Percentiles rank a stretch among this genome's conserved stretches.
phyloP scores from a whole-genome alignment of 2,329 filamentous ascomycete species.

The Diatrype stigma region DNA sequence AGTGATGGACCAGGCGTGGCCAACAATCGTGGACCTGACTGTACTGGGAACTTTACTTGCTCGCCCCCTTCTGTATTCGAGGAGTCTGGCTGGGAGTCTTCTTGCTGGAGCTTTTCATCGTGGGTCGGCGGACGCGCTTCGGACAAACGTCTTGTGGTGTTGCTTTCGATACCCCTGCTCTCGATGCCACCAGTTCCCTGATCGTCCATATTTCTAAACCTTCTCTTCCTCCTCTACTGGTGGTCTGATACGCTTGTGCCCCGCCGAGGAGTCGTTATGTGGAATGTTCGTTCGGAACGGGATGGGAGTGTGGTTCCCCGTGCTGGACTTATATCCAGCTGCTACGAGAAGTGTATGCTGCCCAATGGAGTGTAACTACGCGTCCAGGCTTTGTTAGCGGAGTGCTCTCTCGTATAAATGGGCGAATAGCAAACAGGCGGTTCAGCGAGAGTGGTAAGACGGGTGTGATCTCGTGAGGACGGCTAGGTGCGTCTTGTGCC shows the following conservation, averaged over 20 bases:
- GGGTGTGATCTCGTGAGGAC: not conserved
- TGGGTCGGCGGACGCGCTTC: constrained; percentile 25
- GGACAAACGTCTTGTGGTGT: constrained; percentile 26
- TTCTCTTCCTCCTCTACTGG: not conserved
- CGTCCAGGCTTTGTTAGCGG: not conserved
- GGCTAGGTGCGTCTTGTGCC: not conserved
- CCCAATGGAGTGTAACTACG: not conserved
- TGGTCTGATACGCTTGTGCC: not conserved
- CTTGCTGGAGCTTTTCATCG: constrained; percentile 29
- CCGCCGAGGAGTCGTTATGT: not conserved
- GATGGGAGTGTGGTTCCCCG: not conserved
- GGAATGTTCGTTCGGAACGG: not conserved
- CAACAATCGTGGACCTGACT: constrained; percentile 19
- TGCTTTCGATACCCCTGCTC: constrained; percentile 27
- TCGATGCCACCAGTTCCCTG: constrained; percentile 29
- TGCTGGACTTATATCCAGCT: not conserved
- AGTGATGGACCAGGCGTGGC: constrained; percentile 12
- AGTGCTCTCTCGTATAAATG: not conserved
- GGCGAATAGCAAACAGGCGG: constrained; percentile 1
- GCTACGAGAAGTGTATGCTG: not conserved
- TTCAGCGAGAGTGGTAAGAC: not conserved
- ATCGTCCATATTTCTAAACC: constrained; percentile 23
- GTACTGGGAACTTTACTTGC: constrained; percentile 16
- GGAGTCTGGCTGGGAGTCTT: constrained; percentile 21
- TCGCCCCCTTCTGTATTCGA: constrained; percentile 23